Evolutionary conservation across 2,329 filamentous ascomycete genomes (phyloP).

Genomic region (Aureobasidium zeae): DNA sequence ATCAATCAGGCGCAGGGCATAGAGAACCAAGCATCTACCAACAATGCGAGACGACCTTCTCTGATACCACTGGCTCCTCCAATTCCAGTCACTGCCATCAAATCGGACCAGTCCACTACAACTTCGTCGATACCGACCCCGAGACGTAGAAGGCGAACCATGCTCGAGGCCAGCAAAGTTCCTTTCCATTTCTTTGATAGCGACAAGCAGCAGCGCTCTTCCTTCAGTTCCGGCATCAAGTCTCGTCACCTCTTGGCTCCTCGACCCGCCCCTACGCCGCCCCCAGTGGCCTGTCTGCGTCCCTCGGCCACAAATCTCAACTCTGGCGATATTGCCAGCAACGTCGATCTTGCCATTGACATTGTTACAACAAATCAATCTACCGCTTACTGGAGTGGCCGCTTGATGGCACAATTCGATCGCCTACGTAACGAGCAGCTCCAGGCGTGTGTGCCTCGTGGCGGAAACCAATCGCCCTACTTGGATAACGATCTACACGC

Average conservation of each 20-base stretch:
- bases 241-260: not conserved
- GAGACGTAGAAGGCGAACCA: not conserved
- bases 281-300: not conserved
- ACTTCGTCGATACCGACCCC: not conserved
- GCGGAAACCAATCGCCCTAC: not conserved
- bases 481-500: not conserved
- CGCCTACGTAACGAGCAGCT: conserved; percentile 3
- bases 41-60: not conserved
- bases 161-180: not conserved
- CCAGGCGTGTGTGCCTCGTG: not conserved
- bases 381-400: conserved; percentile 10
- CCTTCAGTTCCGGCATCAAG: not conserved
- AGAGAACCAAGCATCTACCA: not conserved
- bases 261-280: not conserved
- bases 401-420: conserved; percentile 9
- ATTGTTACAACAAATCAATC: conserved; percentile 1
- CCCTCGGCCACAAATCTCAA: not conserved
- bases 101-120: not conserved
- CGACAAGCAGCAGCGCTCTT: not conserved
- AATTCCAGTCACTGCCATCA: not conserved
- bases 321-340: not conserved
- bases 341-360: not conserved
- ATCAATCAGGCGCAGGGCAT: not conserved
- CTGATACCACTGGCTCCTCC: not conserved
- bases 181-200: not conserved